Percentiles rank a stretch among this genome's conserved stretches.
These are phyloP conservation scores for Phoma sp. DNA, from an alignment of 2,329 filamentous ascomycete species.

Conservation along the genomic window DNA sequence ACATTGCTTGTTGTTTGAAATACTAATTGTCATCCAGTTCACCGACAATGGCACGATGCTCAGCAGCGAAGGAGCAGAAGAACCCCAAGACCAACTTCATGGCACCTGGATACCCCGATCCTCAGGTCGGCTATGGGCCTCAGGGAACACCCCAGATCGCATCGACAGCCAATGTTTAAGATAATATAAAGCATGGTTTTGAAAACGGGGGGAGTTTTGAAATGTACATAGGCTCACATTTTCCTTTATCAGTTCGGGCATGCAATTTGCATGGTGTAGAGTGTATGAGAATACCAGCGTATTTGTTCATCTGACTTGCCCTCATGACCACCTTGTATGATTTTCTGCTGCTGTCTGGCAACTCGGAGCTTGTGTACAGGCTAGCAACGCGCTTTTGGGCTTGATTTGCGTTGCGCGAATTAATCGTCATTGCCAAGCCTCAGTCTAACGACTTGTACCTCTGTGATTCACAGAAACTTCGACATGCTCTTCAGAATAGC, in stretches of 20 bases:
- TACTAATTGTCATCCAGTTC: constrained; percentile 66
- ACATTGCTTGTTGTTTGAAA: background rate
- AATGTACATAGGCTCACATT: constrained; percentile 43
- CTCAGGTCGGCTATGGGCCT: constrained; percentile 53
- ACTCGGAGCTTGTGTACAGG: background rate
- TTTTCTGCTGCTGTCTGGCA: no score
- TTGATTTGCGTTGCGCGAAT: constrained; percentile 3
- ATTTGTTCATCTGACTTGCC: no score
- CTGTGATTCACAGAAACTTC: background rate
- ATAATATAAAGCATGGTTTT: constrained; percentile 20
- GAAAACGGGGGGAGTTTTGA: constrained; percentile 25
- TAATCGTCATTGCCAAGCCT: constrained; percentile 12
- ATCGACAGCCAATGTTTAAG: constrained; percentile 35
- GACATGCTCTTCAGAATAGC: background rate
- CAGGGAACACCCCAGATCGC: constrained; percentile 24
- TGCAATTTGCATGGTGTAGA: constrained; percentile 27
- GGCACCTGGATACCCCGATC: constrained; percentile 55
- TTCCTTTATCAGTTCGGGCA: constrained; percentile 29
- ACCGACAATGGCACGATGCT: constrained; percentile 97
- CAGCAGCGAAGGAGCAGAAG: constrained; percentile 79
- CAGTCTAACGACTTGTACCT: background rate
- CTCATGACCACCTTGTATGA: no score
- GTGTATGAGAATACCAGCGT: constrained; percentile 35
- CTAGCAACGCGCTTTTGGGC: background rate
- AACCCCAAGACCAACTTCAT: constrained; percentile 60